Base-by-base conservation (phyloP, 805 yeast genomes). In the Saturnispora bothae region DNA sequence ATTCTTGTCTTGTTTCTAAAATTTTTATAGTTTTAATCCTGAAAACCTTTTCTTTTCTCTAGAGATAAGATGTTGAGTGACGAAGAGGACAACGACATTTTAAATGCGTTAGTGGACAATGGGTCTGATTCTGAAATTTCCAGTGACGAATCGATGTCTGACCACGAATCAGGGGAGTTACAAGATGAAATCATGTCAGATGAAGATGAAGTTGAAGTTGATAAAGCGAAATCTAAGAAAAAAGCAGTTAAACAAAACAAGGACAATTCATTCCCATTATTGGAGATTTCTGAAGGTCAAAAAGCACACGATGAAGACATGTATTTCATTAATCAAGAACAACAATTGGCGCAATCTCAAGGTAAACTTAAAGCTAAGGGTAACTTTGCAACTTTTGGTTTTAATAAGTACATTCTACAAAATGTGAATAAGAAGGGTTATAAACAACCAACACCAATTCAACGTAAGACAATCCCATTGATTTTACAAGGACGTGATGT, bases 361-460 rank as follows among this genome's bases (percentile, higher is more conserved):
- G 43, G 40, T 32, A 78, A 75, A 51, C 77, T 76, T 32, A 78
- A 82, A 54, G 70, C 71, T 36, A 48, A 48, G 30, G 95, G 96
- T 28, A 73, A 94, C 19, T 89, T 89, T 65, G 84, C 85, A 3
- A 79, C 94, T 33, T 83, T 89, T 62, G 96, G 97, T 1, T 68
- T 92, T 34, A 80, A 94, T 13, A 80, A 79, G 53, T 64, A 71
- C 38, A 58, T 88, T 5, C 54, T 86, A 42, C 60, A 67, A 17
- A 89, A 85, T 50, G 79, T 92, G 39, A 54, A 73, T 40, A 78
- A 76, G 43, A 88, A 85, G 54, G 99, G 99, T 0, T 92, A 77
- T 63, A 80, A 76, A 48, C 92, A 82, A 48, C 99, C 99, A 12
- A 92, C 99, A 0, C 99, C 99, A 2, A 92, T 92, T 58, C 99